Base-by-base conservation (phyloP, 2,329 filamentous ascomycete genomes). In the Zymoseptoria pseudotritici region DNA sequence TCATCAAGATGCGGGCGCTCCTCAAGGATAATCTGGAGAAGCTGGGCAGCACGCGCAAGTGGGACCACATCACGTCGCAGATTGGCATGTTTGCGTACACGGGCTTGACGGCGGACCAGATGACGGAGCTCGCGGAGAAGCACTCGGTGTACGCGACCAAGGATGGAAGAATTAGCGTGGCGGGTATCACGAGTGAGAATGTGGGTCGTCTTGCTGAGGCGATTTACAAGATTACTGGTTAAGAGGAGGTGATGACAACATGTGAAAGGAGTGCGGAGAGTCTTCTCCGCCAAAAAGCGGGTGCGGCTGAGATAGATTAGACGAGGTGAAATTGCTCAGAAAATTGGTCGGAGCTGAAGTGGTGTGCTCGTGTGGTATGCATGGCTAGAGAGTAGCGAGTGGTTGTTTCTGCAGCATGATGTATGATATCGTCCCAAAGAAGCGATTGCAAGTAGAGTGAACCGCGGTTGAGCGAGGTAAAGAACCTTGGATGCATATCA, bases 11-110 rank as follows among this genome's bases (percentile, higher is more conserved):
- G 94, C 90, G 94, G 70, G 87, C 90, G 63, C 85, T 96, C 58
- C 86, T 99, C 74, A 95, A 94, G 84, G 85, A 91, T 71, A 95
- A 97, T 81, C 86, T 99, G 58, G 90, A 97, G 85, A 87, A 89
- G 78, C 86, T 97, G 64, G 93, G 93, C 74, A 94, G 89, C 82
- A 91, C 91, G 84, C 91, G 95, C 78, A 90, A 97, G 82, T 99
- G 94, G 94, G 90, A 88, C 76, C 94, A 99, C 83, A 99, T 99
- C 79, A 97, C 94, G 69, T 92, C 83, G 79, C 91, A 96, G 77
- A 99, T 99, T 72, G 94, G 94, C 80, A 99, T 99, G 94, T 99
- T 99, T 74, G 93, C 94, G 70, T 99, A 96, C 84, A 99, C 94
- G 56, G 94, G 94, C 63, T 81, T 99, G 71, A 93, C 83, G 70